These are phyloP conservation scores for Cystobasidium sp. DNA, from an alignment of 1,284 basidiomycete genomes.

Conservation along the genomic window DNA sequence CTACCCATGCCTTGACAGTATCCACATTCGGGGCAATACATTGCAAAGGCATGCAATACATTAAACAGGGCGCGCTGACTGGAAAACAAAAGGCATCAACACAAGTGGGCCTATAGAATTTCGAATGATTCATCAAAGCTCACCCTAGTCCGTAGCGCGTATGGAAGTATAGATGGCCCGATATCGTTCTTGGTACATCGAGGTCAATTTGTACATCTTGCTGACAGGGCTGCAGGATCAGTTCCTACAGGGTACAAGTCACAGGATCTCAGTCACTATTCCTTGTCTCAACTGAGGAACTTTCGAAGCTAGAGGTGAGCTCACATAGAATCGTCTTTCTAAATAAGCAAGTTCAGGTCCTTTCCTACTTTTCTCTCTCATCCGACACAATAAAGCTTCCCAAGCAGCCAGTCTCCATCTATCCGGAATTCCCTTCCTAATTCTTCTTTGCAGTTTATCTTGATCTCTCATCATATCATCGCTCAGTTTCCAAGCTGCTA, in stretches of 20 bases:
- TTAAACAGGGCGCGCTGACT: conserved; percentile 87
- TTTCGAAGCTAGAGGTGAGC: conserved; percentile 19
- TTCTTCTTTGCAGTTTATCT: conserved; percentile 65
- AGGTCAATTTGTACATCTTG: conserved; percentile 98
- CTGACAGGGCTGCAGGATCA: conserved; percentile 74
- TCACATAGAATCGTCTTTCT: conserved; percentile 37
- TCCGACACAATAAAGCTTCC: conserved; percentile 67
- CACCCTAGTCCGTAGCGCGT: conserved; percentile 88
- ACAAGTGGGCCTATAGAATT: conserved; percentile 54
- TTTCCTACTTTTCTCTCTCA: conserved; percentile 45
- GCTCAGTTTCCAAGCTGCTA: conserved; percentile 72
- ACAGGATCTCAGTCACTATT: neutral
- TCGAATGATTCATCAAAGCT: neutral
- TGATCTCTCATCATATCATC: conserved; percentile 58
- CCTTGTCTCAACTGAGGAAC: neutral
- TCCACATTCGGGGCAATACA: conserved; percentile 82
- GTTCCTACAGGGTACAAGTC: conserved; percentile 57
- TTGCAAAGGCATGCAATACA: conserved; percentile 88
- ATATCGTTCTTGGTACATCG: conserved; percentile 95
- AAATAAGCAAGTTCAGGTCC: neutral
- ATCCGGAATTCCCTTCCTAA: conserved; percentile 96
- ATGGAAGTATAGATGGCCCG: conserved; percentile 89
- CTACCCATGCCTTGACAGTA: conserved; percentile 99
- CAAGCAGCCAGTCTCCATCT: conserved; percentile 92
- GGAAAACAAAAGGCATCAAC: conserved; percentile 54